Evolutionary conservation across 2,329 filamentous ascomycete species (phyloP).

Genomic region (Penicillium glabrum): DNA sequence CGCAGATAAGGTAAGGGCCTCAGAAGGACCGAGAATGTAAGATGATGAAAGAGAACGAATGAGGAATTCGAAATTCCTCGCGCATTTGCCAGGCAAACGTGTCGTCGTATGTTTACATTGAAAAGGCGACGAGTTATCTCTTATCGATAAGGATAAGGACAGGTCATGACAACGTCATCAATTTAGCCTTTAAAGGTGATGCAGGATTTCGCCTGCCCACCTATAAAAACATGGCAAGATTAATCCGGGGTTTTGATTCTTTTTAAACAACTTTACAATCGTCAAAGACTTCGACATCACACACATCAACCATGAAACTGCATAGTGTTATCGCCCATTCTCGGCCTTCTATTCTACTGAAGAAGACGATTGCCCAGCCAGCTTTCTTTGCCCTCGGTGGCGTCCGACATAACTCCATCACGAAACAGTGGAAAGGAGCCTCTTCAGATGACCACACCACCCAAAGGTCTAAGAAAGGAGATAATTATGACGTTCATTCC

Average conservation of each 20-base stretch:
- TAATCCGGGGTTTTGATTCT: background rate
- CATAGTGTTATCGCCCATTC: background rate
- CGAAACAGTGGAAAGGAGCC: conserved; percentile 37
- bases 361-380: conserved; percentile 15
- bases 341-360: conserved; percentile 11
- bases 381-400: conserved; percentile 10
- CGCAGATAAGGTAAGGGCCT: background rate
- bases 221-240: background rate
- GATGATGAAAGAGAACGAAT: background rate
- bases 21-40: background rate
- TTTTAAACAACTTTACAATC: background rate
- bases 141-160: background rate
- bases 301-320: background rate
- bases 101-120: background rate
- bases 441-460: conserved; percentile 33
- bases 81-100: background rate
- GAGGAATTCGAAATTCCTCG: background rate
- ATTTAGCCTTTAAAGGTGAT: background rate
- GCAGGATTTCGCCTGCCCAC: background rate
- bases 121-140: background rate
- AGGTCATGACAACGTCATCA: background rate
- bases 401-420: conserved; percentile 20
- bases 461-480: conserved; percentile 28
- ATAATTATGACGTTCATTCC: conserved; percentile 36
- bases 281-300: background rate